These are phyloP conservation scores for Cyclotella baltica DNA, from an alignment of 108 stramenopile species.

Conservation along the genomic window DNA sequence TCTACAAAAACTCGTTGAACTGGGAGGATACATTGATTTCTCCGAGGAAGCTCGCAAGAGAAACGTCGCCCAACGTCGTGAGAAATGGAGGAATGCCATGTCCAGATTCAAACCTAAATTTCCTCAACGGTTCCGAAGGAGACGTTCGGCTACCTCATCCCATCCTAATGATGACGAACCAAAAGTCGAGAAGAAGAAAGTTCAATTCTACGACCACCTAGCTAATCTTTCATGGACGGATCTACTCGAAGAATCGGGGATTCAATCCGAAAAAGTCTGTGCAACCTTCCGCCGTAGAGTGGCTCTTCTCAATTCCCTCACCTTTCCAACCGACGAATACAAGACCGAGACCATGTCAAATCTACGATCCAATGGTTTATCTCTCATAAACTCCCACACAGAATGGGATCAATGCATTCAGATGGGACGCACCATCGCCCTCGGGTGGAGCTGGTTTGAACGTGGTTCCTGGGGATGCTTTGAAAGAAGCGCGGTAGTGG, in stretches of 20 bases:
- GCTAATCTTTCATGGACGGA: slow-evolving; percentile 44
- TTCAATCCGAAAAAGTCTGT: slow-evolving; percentile 44
- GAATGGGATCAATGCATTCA: slow-evolving; percentile 57
- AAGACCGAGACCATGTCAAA: slow-evolving; percentile 47
- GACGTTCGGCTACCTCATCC: slow-evolving; percentile 1
- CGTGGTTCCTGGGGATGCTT: slow-evolving; percentile 52
- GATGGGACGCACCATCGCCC: slow-evolving; percentile 49
- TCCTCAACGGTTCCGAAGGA: slow-evolving; percentile 24
- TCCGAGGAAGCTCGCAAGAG: slow-evolving; percentile 44
- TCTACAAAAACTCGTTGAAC: slow-evolving; percentile 40
- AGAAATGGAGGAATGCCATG: slow-evolving; percentile 41
- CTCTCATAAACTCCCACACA: slow-evolving; percentile 33
- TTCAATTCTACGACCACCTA: slow-evolving; percentile 49
- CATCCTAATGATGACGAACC: slow-evolving; percentile 16
- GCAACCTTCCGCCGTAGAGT: slow-evolving; percentile 45
- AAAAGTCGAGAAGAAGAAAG: slow-evolving; percentile 41
- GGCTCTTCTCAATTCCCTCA: slow-evolving; percentile 36
- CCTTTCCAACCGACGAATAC: slow-evolving; percentile 45
- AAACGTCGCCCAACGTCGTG: slow-evolving; percentile 40
- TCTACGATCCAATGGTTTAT: slow-evolving; percentile 39
- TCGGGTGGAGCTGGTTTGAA: slow-evolving; percentile 58
- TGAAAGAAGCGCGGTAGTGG: slow-evolving; percentile 48
- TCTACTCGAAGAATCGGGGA: slow-evolving; percentile 40
- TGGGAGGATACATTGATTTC: slow-evolving; percentile 45
- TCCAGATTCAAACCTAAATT: slow-evolving; percentile 35